Percentiles rank a stretch among this genome's conserved stretches.
These are phyloP conservation scores for Penicillium maclennaniae DNA, from an alignment of 495 filamentous ascomycete genomes.

Conservation along the genomic window DNA sequence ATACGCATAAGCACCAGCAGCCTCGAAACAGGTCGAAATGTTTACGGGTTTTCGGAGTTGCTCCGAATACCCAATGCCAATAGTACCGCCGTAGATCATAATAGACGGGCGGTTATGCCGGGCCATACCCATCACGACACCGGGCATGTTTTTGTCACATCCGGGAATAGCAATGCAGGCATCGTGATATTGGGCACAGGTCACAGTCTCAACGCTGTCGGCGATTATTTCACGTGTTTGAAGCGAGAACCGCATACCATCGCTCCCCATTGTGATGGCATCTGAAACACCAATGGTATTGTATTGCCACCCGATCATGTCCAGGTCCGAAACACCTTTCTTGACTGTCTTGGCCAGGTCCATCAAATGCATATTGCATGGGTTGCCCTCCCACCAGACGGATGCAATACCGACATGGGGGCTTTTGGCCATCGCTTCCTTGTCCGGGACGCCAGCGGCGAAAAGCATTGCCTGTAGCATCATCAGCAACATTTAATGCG, in stretches of 20 bases:
- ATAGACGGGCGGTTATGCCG: slow-evolving; percentile 86
- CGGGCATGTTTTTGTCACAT: slow-evolving; percentile 99
- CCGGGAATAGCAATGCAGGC: slow-evolving; percentile 93
- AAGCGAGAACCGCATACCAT: slow-evolving; percentile 97
- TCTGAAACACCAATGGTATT: slow-evolving; percentile 94
- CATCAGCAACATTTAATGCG: slow-evolving; percentile 1
- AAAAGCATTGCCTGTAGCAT: slow-evolving; percentile 81
- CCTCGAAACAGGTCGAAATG: slow-evolving; percentile 88
- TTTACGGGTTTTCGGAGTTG: slow-evolving; percentile 79
- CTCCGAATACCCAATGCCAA: slow-evolving; percentile 77
- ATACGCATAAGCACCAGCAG: slow-evolving; percentile 81
- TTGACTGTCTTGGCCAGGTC: slow-evolving; percentile 91
- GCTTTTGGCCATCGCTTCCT: slow-evolving; percentile 80
- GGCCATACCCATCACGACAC: slow-evolving; percentile 76
- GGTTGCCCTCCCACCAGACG: slow-evolving; percentile 99
- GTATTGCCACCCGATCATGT: slow-evolving; percentile 90
- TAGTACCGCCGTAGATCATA: slow-evolving; percentile 89
- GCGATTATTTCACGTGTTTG: slow-evolving; percentile 94
- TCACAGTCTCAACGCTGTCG: slow-evolving; percentile 90
- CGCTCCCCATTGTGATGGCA: slow-evolving; percentile 93
- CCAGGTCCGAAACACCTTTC: slow-evolving; percentile 70
- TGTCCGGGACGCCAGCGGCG: slow-evolving; percentile 82
- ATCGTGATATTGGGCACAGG: slow-evolving; percentile 83
- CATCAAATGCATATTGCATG: slow-evolving; percentile 74
- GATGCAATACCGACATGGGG: slow-evolving; percentile 88